These are phyloP conservation scores for Clonostachys solani DNA, from an alignment of 2,329 filamentous ascomycete species.

Conservation along the genomic window DNA sequence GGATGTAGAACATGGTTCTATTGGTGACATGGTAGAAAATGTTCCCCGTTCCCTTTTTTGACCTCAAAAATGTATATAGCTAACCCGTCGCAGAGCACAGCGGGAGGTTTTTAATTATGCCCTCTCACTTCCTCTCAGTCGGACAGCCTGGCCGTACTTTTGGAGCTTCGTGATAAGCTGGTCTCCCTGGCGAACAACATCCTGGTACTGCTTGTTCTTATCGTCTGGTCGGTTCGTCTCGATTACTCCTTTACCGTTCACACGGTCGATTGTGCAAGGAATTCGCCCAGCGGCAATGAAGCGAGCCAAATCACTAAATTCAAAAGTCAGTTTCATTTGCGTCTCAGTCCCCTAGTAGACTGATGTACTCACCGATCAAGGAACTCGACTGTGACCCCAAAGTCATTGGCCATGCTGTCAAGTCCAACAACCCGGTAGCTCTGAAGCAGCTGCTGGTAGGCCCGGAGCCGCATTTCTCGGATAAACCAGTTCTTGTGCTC, in stretches of 20 bases:
- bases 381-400: conserved; percentile 95
- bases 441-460: conserved; percentile 95
- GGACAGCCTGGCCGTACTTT: conserved; percentile 96
- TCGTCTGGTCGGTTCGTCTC: conserved; percentile 97
- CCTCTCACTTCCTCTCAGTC: conserved; percentile 90
- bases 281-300: conserved; percentile 96
- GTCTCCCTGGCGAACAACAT: conserved; percentile 96
- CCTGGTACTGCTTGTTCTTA: conserved; percentile 99
- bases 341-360: not conserved
- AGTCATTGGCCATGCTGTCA: conserved; percentile 94
- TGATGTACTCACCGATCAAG: conserved; percentile 71
- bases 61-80: too few relatives aligned
- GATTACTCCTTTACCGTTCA: conserved; percentile 93
- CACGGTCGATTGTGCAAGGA: conserved; percentile 94
- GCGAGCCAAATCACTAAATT: conserved; percentile 77
- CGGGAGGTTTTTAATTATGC: conserved; percentile 43
- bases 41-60: too few relatives aligned
- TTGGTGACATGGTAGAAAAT: too few relatives aligned
- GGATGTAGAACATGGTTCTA: too few relatives aligned
- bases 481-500: conserved; percentile 98
- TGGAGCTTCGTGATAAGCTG: conserved; percentile 98
- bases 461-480: conserved; percentile 93
- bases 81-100: too few relatives aligned
- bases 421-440: conserved; percentile 97
- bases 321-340: not conserved